Conservation (phyloP, 1,284 basidiomycete genomes). For the Moniliophthora roreri region DNA sequence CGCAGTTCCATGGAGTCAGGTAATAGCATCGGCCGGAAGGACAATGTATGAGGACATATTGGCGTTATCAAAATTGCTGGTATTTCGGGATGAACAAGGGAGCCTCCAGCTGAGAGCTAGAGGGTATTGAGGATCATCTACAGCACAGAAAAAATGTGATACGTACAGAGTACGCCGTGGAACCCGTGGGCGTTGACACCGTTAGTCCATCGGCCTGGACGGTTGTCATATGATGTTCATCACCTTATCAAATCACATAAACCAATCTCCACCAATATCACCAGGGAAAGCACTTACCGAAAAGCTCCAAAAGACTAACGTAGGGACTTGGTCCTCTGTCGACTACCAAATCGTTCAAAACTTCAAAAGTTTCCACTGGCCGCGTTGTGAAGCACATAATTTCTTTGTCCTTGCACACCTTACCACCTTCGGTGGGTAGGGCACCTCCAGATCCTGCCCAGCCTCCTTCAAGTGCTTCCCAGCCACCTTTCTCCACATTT, state of each 20-base stretch:
- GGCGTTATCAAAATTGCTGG: slow-evolving; percentile 96
- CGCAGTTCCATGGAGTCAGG: slow-evolving; percentile 99
- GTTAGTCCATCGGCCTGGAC: slow-evolving; percentile 98
- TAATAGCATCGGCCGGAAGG: slow-evolving; percentile 97
- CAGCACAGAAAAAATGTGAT: no score
- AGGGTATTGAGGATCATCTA: no score
- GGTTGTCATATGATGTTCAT: slow-evolving; percentile 99
- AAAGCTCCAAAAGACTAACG: slow-evolving; percentile 94
- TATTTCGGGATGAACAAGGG: slow-evolving; percentile 97
- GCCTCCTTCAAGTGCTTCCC: slow-evolving; percentile 91
- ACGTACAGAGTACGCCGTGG: slow-evolving; percentile 94
- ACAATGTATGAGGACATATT: slow-evolving; percentile 98
- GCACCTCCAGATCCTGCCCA: slow-evolving; percentile 38
- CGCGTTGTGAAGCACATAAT: slow-evolving; percentile 98
- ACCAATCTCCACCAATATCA: neutral
- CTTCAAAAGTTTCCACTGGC: slow-evolving; percentile 96
- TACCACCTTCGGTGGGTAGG: slow-evolving; percentile 36
- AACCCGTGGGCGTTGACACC: slow-evolving; percentile 95
- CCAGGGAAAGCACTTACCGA: slow-evolving; percentile 65
- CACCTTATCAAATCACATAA: slow-evolving; percentile 55
- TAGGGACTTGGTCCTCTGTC: slow-evolving; percentile 98
- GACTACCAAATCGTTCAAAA: slow-evolving; percentile 97
- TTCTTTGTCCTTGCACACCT: slow-evolving; percentile 82
- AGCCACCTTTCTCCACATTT: slow-evolving; percentile 83
- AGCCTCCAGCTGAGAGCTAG: slow-evolving; percentile 94